Conservation (phyloP, 371 early-diverging fungal species). For the Mortierella sp. region DNA sequence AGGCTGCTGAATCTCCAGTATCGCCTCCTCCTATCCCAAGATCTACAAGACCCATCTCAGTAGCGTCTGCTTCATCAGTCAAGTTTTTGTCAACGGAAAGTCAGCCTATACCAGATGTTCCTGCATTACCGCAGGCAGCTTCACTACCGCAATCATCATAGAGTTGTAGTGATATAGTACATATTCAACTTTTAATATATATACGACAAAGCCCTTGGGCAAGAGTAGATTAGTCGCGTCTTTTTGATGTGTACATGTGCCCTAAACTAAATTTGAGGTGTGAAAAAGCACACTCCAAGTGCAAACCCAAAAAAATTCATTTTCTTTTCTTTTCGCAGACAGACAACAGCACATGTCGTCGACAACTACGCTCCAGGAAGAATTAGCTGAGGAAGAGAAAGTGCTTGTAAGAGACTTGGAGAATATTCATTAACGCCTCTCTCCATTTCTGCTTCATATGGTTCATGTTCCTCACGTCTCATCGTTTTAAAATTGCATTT, state of each 20-base stretch:
- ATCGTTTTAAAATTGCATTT: neutral
- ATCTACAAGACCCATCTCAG: slow-evolving; percentile 34
- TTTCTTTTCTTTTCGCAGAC: neutral
- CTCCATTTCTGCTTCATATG: neutral
- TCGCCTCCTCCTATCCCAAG: slow-evolving; percentile 34
- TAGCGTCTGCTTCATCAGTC: slow-evolving; percentile 18
- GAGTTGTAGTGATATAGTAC: neutral
- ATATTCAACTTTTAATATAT: no score
- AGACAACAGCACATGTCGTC: slow-evolving; percentile 11
- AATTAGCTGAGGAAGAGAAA: slow-evolving; percentile 42
- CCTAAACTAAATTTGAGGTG: no score
- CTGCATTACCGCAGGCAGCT: neutral
- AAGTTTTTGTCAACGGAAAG: slow-evolving; percentile 2
- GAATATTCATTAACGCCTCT: neutral
- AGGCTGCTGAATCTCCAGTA: neutral
- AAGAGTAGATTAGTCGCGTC: no score
- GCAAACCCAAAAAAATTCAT: neutral
- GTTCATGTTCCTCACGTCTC: neutral
- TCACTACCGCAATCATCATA: neutral
- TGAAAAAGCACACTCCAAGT: neutral
- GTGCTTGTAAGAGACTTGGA: slow-evolving; percentile 24
- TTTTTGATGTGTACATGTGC: no score
- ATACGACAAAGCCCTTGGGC: no score
- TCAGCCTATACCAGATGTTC: slow-evolving; percentile 23
- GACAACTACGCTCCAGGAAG: slow-evolving; percentile 28